Percentiles rank a stretch among this genome's conserved stretches.
Conservation (phyloP, 2,329 filamentous ascomycete species). For the Bertia moriformis region DNA sequence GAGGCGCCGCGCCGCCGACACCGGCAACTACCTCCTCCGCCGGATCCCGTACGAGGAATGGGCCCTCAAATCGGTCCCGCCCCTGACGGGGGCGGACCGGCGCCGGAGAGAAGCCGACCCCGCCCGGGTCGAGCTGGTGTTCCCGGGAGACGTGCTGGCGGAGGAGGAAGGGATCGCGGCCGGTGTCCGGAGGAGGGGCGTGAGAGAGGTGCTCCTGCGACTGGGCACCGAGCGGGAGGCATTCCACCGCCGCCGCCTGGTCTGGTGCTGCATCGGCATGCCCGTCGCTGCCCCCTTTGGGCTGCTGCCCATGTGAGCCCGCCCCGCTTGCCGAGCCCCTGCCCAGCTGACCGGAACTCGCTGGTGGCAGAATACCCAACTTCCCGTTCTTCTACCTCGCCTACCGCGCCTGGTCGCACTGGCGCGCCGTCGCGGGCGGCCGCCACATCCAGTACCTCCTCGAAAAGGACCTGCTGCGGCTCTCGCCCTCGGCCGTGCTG, state of each 20-base stretch:
- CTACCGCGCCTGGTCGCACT: conserved; percentile 86
- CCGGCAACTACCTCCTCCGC: conserved; percentile 73
- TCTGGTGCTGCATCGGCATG: conserved; percentile 70
- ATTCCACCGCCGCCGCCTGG: conserved; percentile 62
- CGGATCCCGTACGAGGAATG: conserved; percentile 94
- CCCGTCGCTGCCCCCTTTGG: conserved; percentile 73
- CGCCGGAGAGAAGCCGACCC: conserved; percentile 43
- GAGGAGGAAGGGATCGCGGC: too few species aligned
- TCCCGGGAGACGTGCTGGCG: conserved; percentile 57
- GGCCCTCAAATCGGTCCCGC: conserved; percentile 87
- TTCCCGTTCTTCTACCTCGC: conserved; percentile 91
- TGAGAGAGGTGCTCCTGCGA: conserved; percentile 48
- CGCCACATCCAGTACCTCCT: conserved; percentile 73
- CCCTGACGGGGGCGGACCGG: conserved; percentile 55
- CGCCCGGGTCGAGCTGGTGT: conserved; percentile 52
- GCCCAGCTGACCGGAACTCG: background rate
- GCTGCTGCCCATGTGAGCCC: conserved; percentile 67
- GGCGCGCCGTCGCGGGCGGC: conserved; percentile 71
- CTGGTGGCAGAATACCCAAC: conserved; percentile 59
- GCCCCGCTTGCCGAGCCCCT: background rate
- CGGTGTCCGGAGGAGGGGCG: too few species aligned
- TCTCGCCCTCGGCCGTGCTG: conserved; percentile 52
- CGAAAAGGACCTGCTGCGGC: conserved; percentile 53
- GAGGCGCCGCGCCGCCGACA: conserved; percentile 74
- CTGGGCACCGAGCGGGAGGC: conserved; percentile 69